Evolutionary conservation across 169 alveolate genomes (phyloP).

Genomic region (Cyclospora cayetanensis): DNA sequence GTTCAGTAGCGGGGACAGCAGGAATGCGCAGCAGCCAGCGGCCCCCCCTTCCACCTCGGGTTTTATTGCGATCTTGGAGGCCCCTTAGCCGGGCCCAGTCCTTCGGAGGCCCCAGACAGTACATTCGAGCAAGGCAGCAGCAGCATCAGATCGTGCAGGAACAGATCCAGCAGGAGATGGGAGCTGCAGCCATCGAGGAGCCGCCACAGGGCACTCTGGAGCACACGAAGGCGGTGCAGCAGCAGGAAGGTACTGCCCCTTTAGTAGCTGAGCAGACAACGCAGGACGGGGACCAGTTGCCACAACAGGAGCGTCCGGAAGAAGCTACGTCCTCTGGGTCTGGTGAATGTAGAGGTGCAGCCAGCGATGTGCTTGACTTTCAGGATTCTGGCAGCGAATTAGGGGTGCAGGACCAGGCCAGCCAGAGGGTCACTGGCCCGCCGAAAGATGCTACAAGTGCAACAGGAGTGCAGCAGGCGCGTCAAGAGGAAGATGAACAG

Average conservation of each 20-base stretch:
- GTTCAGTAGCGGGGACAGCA: background rate
- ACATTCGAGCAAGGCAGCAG: constrained; percentile 14
- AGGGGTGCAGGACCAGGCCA: too few relatives aligned
- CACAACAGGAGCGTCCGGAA: too few relatives aligned
- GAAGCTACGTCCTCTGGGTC: too few relatives aligned
- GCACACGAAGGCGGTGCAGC: too few relatives aligned
- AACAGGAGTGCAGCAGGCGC: background rate
- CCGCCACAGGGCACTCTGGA: too few relatives aligned
- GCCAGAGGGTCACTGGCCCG: background rate
- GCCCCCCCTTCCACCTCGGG: constrained; percentile 57
- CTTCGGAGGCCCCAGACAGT: constrained; percentile 5
- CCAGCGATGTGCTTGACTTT: too few relatives aligned
- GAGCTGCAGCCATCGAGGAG: too few relatives aligned
- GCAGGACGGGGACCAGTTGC: too few relatives aligned
- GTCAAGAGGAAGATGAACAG: background rate
- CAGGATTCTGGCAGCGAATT: too few relatives aligned
- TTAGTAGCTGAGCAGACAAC: too few relatives aligned
- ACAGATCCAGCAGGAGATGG: constrained; percentile 39
- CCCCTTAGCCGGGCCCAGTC: constrained; percentile 47
- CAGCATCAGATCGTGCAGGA: constrained; percentile 3
- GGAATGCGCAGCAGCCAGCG: background rate
- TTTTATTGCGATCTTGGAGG: constrained; percentile 38
- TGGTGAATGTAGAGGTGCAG: too few relatives aligned
- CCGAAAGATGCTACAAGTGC: background rate
- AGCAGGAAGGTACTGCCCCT: too few relatives aligned